Evolutionary conservation across 2,329 filamentous ascomycete genomes (phyloP), one percentile per base, ranked within the genome.

Genomic region (Diaporthe eres): DNA sequence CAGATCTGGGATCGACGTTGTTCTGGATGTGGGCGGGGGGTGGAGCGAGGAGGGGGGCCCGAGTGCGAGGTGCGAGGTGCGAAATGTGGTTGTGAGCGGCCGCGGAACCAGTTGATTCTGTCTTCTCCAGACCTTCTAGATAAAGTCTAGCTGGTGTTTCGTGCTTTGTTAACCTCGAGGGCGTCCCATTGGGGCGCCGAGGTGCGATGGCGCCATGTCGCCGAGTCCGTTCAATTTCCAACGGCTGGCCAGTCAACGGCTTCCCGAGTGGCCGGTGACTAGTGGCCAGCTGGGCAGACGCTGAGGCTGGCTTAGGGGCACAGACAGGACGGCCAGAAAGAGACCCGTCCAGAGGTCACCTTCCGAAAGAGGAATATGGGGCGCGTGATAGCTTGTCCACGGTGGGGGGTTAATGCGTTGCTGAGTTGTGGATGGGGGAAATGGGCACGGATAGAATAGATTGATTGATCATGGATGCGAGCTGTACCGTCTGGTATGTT

Each of bases 1-100:
- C 65, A 68, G 65, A 68, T 68, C 65, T 68, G n/a, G 65, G 65
- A 53, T 68, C 65, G 65, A 68, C 65, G 47, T 25, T 68, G 63
- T 68, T 13, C 10, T 68, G 63, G 47, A 68, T 37, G 9, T 37
- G 34, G 34, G 34, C 31, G 22, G 5, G 19, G 44, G 19, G 44
- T 39, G 63, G 9, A 22, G 28, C 2, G n/a, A 12, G 9, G 61
- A 47, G 61, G 9, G 60, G n/a, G 13, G 37, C 58, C 13, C 42
- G 61, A 31, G 25, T 65, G 61, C 39, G 39, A 44, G 42, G 19
- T 34, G 42, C 28, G 12, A 65, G 42, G 28, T 34, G 42, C 28
- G 12, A 65, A 13, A 9, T 13, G n/a, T 19, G 28, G n/a, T 51
- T 51, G 19, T n/a, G 47, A 28, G 51, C 25, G n/a, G 51, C n/a